Conservation (phyloP, 139 green algal species). For the Tetradesmus obliquus region DNA sequence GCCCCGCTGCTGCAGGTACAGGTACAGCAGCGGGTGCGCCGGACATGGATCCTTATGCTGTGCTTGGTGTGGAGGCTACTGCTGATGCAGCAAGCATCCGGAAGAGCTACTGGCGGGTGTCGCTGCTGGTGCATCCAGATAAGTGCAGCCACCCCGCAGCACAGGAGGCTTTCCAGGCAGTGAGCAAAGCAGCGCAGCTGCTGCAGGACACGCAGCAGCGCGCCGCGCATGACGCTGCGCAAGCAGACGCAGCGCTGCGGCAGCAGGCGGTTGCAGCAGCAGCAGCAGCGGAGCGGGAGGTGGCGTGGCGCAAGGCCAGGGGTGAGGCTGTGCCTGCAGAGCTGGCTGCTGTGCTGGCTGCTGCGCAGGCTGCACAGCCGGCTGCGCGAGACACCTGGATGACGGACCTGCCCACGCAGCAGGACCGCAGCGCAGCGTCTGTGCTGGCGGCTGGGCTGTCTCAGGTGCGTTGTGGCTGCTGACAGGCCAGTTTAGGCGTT, state of each 20-base stretch:
- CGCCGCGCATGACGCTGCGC: conserved; percentile 60
- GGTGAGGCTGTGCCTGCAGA: conserved; percentile 60
- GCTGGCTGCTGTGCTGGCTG: conserved; percentile 47
- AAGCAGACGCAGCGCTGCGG: conserved; percentile 70
- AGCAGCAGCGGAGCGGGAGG: conserved; percentile 64
- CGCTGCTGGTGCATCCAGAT: conserved; percentile 90
- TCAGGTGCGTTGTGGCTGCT: conserved; percentile 23
- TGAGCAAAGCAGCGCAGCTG: conserved; percentile 70
- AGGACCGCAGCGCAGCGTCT: conserved; percentile 5
- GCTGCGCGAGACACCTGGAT: conserved; percentile 80
- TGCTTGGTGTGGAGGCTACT: conserved; percentile 69
- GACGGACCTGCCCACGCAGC: conserved; percentile 77
- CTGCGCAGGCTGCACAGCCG: conserved; percentile 55
- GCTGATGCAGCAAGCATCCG: conserved; percentile 66
- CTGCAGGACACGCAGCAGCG: conserved; percentile 69
- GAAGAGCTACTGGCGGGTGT: conserved; percentile 84
- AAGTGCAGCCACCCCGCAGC: conserved; percentile 80
- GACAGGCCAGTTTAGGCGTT: background rate
- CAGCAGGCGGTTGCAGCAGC: conserved; percentile 60
- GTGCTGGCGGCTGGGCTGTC: conserved; percentile 8
- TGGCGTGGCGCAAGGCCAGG: conserved; percentile 74
- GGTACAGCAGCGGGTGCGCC: background rate
- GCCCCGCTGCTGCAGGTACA: background rate
- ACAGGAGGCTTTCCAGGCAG: conserved; percentile 75
- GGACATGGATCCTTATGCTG: conserved; percentile 67